phyloP scores from a whole-genome alignment of 2,329 filamentous ascomycete species.

The Lecanicillium sp. region DNA sequence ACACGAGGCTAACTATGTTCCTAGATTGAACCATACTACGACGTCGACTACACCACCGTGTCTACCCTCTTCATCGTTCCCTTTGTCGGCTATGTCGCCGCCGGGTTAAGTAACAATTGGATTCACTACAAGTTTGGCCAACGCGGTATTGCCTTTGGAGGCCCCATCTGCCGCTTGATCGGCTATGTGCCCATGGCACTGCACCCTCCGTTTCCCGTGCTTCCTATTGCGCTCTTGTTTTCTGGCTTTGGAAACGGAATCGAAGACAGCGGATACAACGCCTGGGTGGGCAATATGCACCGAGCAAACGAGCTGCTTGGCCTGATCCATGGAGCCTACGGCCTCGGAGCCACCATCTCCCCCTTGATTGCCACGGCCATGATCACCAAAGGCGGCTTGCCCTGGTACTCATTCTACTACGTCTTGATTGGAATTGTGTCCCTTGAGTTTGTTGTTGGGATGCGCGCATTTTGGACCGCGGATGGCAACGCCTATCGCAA shows the following conservation, averaged over 20 bases:
- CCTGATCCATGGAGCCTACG: slow-evolving; percentile 65
- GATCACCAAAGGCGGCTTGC: slow-evolving; percentile 52
- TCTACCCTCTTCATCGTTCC: slow-evolving; percentile 61
- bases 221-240: slow-evolving; percentile 58
- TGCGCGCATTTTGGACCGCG: slow-evolving; percentile 55
- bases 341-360: slow-evolving; percentile 60
- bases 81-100: slow-evolving; percentile 55
- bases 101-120: slow-evolving; percentile 56
- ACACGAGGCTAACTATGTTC: slow-evolving; percentile 1
- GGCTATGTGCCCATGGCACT: slow-evolving; percentile 58
- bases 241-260: slow-evolving; percentile 67
- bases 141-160: slow-evolving; percentile 61
- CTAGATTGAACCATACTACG: slow-evolving; percentile 54
- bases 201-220: slow-evolving; percentile 61
- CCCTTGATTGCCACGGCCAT: slow-evolving; percentile 67
- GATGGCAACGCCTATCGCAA: slow-evolving; percentile 50
- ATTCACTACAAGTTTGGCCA: slow-evolving; percentile 61
- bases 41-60: slow-evolving; percentile 52
- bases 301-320: slow-evolving; percentile 67
- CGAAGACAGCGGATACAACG: slow-evolving; percentile 52
- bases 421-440: slow-evolving; percentile 56
- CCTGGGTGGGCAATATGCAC: slow-evolving; percentile 62
- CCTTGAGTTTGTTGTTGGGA: slow-evolving; percentile 46
- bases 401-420: slow-evolving; percentile 73
- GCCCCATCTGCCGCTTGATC: slow-evolving; percentile 53